Base-by-base conservation (phyloP, 768 basidiomycete genomes). In the Mycena amicta region DNA sequence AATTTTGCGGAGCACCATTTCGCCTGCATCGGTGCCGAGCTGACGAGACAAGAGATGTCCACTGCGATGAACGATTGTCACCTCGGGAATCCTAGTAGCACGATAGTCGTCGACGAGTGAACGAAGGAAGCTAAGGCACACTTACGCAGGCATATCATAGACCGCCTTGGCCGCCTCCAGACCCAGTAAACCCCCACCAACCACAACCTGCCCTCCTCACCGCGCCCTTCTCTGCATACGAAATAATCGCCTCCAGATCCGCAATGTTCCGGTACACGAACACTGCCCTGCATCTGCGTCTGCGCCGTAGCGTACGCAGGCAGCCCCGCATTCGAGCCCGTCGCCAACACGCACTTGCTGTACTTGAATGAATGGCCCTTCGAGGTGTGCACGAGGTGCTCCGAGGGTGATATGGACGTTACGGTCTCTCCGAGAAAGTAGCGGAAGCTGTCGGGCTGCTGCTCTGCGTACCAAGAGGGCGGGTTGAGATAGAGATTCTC, bases 81-180 rank as follows among this genome's bases (percentile, higher is more conserved):
- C 85, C 41, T 80, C 68, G 8, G 72, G 70, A 53, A 84, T 73
- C 1, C 75, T 74, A 23, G 22, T 23, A 64, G 65, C 16, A 12
- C 57, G 43, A 18, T 20, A 31, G n/a, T 20, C 12, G 6, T 18
- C 27, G 39, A 2, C 23, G 30, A 41, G 47, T 22, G 50, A 15
- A 15, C 28, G 13, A 8, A 52, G 30, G n/a, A 46, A 52, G 52
- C 26, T 55, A 20, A 30, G 53, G 28, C 60, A n/a, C 12, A 68
- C 71, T 20, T 52, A 71, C 66, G 71, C 66, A 33, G 71, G 72
- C 57, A 88, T 72, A 68, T 90, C 89, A 63, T 83, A 82, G 5
- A 83, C 76, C 0, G 88, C 89, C 66, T 90, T 90, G 3, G 88
- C 89, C 2, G 89, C 88, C 71, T 90, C 89, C 29, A 91, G 73